Evolutionary conservation across 1,139 yeast genomes (phyloP), one percentile per base, ranked within the genome.

Genomic region (Kazachstania sp.): DNA sequence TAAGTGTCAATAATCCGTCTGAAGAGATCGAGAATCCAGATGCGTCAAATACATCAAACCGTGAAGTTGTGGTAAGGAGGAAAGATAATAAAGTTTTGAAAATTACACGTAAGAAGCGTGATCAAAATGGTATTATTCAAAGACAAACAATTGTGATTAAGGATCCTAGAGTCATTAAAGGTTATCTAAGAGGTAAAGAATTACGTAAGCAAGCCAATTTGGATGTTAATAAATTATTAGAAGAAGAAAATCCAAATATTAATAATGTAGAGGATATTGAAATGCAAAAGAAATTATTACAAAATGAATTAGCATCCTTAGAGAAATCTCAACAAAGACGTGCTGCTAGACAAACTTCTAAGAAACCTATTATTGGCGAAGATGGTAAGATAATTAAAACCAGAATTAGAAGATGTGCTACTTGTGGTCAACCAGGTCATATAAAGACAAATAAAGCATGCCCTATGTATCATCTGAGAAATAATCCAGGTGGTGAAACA

Each of bases 391-490:
- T 39, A 9, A 23, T 53, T n/a, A 86, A 86, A 61, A 80, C 88
- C 48, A 86, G 86, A 1, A 82, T 86, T 7, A 73, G 97, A 62
- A 77, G 87, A 60, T 92, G 97, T 69, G 88, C 95, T 4, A 84
- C 95, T 1, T 92, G 97, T 73, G 97, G 97, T 28, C 95, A 92
- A 3, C 76, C 85, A 57, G 98, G 97, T 0, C 98, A 92, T 65
- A 92, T 90, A 53, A 75, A 95, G 61, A 90, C 97, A 9, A 88
- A 87, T 65, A 73, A 78, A 46, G 70, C 86, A 1, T 90, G 97
- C 67, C 97, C 97, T n/a, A 73, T 88, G 74, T 90, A 80, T 55
- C 44, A 45, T 32, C 38, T 45, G 26, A 45, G 48, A 41, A 34
- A 41, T 20, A 26, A 20, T 23, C 12, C 19, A 15, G 23, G 35